Evolutionary conservation across 192 early-diverging fungal species (phyloP).

Genomic region (Backusella tuberculispora): DNA sequence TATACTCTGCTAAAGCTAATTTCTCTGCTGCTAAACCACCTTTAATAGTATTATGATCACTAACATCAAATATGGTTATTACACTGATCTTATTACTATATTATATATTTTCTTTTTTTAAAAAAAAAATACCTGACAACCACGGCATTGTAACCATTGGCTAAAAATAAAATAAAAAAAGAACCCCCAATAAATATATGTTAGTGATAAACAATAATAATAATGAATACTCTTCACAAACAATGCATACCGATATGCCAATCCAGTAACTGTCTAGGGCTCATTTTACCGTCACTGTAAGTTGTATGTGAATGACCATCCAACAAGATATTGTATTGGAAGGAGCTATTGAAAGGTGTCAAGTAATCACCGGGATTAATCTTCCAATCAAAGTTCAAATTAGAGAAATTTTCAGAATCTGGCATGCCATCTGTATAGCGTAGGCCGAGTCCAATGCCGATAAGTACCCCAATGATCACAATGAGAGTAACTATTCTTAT

Average conservation of each 20-base stretch:
- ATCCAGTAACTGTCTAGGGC: constrained; percentile 58
- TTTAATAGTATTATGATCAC: constrained; percentile 69
- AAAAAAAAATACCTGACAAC: constrained; percentile 51
- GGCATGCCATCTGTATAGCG: constrained; percentile 37
- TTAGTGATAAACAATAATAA: background rate
- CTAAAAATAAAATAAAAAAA: constrained; percentile 37
- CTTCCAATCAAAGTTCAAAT: constrained; percentile 51
- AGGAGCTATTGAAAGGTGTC: constrained; percentile 41
- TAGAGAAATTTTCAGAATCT: constrained; percentile 36
- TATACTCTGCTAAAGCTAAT: constrained; percentile 56
- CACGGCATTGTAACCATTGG: constrained; percentile 71
- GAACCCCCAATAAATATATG: background rate
- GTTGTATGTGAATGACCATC: constrained; percentile 71
- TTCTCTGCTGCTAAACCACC: constrained; percentile 64
- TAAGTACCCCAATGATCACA: constrained; percentile 32
- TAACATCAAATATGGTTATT: constrained; percentile 18
- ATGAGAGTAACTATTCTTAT: constrained; percentile 20
- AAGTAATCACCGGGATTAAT: constrained; percentile 54
- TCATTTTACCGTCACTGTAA: constrained; percentile 64
- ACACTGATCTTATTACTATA: background rate
- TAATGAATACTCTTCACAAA: background rate
- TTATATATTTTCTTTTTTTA: background rate
- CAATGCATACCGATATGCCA: constrained; percentile 60
- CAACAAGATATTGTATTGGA: constrained; percentile 60
- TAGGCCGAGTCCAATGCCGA: constrained; percentile 30